These are phyloP conservation scores for Spathaspora jeffriesii DNA, from an alignment of 1,139 yeast species.

Conservation along the genomic window DNA sequence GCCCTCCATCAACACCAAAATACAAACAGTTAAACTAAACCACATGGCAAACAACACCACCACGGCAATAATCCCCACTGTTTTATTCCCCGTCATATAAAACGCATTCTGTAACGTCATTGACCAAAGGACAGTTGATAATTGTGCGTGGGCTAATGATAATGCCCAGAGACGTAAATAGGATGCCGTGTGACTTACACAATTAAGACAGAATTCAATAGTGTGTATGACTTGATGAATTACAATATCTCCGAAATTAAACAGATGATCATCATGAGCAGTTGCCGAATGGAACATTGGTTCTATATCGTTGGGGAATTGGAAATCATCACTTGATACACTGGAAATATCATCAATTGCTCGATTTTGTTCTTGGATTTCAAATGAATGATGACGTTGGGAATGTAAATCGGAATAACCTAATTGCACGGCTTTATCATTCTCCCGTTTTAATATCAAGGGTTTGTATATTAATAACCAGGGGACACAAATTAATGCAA, in stretches of 20 bases:
- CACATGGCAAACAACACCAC: constrained; percentile 89
- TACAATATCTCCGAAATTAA: constrained; percentile 87
- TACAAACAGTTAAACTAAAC: constrained; percentile 89
- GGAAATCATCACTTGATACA: constrained; percentile 25
- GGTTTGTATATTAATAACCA: constrained; percentile 93
- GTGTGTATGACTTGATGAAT: constrained; percentile 99
- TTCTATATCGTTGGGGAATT: constrained; percentile 50
- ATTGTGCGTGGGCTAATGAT: constrained; percentile 95
- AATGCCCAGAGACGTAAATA: constrained; percentile 96
- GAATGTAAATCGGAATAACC: constrained; percentile 40
- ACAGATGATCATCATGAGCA: constrained; percentile 42
- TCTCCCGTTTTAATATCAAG: constrained; percentile 54
- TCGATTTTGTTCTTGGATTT: constrained; percentile 34
- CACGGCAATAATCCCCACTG: constrained; percentile 67
- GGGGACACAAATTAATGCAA: constrained; percentile 91
- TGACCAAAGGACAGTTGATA: constrained; percentile 91
- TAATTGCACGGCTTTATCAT: constrained; percentile 31
- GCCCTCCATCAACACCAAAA: constrained; percentile 97
- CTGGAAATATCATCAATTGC: constrained; percentile 25
- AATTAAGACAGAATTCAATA: constrained; percentile 95
- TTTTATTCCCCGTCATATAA: constrained; percentile 51
- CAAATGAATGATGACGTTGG: constrained; percentile 30
- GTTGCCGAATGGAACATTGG: constrained; percentile 36
- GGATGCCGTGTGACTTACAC: constrained; percentile 98
- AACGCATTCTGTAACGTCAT: constrained; percentile 93